A percentile compares a stretch with the other conserved stretches of the same genome.
phyloP scores from a whole-genome alignment of 768 basidiomycete genomes.

The Boletus vermiculosoides region DNA sequence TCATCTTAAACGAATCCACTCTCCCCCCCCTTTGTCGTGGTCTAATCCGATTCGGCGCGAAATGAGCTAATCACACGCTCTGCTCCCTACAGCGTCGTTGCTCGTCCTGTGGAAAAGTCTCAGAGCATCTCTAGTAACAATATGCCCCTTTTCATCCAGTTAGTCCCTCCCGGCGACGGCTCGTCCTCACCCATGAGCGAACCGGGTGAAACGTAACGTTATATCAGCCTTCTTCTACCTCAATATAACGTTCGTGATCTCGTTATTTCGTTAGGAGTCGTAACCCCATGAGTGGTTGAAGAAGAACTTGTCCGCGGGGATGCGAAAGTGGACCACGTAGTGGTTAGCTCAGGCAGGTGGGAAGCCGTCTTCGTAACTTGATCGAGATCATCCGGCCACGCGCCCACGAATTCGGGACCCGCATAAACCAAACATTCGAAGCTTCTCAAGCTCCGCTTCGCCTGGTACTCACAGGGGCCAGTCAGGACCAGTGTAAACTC shows the following conservation, averaged over 20 bases:
- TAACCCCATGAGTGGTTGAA: conserved; percentile 11
- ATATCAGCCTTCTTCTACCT: conserved; percentile 7
- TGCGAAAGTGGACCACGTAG: conserved; percentile 8
- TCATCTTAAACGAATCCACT: conserved; percentile 16
- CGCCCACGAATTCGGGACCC: conserved; percentile 1
- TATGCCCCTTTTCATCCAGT: conserved; percentile 55
- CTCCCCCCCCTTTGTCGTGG: conserved; percentile 5
- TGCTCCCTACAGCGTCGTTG: conserved; percentile 43
- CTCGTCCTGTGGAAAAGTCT: conserved; percentile 57
- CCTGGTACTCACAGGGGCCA: neutral
- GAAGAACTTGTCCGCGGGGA: conserved; percentile 18
- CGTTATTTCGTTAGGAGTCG: conserved; percentile 20
- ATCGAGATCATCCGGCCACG: neutral
- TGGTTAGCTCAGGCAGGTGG: conserved; percentile 26
- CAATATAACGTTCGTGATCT: conserved; percentile 10
- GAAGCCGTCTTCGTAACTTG: conserved; percentile 9
- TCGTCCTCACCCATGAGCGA: conserved; percentile 7
- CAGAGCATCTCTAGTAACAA: conserved; percentile 54
- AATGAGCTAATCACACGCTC: conserved; percentile 18
- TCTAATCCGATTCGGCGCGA: conserved; percentile 5
- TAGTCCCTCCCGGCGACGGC: conserved; percentile 18
- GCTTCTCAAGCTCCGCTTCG: neutral
- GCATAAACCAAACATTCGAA: neutral
- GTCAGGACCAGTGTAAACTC: neutral
- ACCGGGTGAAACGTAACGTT: conserved; percentile 18